These are phyloP conservation scores for Phialophora tarda DNA, from an alignment of 2,329 filamentous ascomycete species.

Conservation along the genomic window DNA sequence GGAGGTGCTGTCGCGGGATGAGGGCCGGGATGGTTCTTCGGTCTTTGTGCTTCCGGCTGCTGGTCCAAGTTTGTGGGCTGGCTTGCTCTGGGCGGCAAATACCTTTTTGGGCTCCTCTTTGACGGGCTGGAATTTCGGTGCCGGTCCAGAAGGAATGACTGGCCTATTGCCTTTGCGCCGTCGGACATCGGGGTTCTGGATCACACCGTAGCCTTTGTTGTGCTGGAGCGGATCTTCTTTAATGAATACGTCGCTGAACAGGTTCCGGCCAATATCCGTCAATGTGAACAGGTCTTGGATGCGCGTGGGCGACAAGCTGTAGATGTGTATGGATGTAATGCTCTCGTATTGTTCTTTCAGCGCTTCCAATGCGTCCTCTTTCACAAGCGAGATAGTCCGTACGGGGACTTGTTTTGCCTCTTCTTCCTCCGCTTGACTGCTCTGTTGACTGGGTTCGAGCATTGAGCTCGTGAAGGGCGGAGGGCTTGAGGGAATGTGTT, in stretches of 20 bases:
- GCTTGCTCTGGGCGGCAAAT: constrained; percentile 11
- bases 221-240: constrained; percentile 65
- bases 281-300: constrained; percentile 75
- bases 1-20: constrained; percentile 40
- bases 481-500: constrained; percentile 66
- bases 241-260: constrained; percentile 58
- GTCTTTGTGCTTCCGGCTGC: constrained; percentile 12
- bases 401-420: constrained; percentile 59
- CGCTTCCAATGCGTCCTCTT: constrained; percentile 74
- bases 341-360: constrained; percentile 70
- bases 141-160: constrained; percentile 23
- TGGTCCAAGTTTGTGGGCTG: constrained; percentile 7
- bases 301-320: constrained; percentile 76
- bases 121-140: constrained; percentile 41
- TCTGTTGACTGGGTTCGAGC: constrained; percentile 36
- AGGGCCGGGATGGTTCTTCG: constrained; percentile 41
- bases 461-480: constrained; percentile 60
- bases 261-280: constrained; percentile 70
- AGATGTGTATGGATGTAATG: constrained; percentile 82
- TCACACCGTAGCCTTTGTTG: constrained; percentile 71
- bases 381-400: constrained; percentile 68
- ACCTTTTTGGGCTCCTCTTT: constrained; percentile 38
- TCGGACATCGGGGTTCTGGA: constrained; percentile 72
- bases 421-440: constrained; percentile 66
- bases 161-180: constrained; percentile 55